Conservation (phyloP, 805 yeast species). For the Candida methanosorbosa region DNA sequence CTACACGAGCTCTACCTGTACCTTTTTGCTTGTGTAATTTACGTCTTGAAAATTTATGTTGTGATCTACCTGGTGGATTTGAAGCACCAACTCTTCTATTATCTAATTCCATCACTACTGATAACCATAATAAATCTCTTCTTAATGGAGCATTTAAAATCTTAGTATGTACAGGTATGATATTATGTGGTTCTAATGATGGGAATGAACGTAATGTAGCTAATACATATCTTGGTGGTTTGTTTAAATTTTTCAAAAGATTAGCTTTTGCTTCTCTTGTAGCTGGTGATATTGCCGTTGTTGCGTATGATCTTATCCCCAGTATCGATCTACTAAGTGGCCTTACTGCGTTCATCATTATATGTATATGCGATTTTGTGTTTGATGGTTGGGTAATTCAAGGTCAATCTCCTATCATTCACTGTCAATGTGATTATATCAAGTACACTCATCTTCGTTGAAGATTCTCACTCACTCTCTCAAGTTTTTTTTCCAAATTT, state of each 20-base stretch:
- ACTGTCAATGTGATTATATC: too few relatives aligned
- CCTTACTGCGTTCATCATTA: too few relatives aligned
- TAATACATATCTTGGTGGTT: conserved; percentile 65
- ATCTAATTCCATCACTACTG: conserved; percentile 89
- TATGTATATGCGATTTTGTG: too few relatives aligned
- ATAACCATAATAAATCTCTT: conserved; percentile 89
- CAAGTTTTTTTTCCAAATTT: too few relatives aligned
- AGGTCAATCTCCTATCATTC: too few relatives aligned
- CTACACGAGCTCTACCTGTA: conserved; percentile 89
- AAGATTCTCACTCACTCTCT: too few relatives aligned
- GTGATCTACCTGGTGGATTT: conserved; percentile 79
- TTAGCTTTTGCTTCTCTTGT: background rate
- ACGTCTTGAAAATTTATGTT: conserved; percentile 74
- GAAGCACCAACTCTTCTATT: conserved; percentile 82
- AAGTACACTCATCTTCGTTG: too few relatives aligned
- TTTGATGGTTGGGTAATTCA: too few relatives aligned
- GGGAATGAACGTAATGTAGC: conserved; percentile 82
- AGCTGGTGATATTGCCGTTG: background rate
- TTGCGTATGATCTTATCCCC: background rate
- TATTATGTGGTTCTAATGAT: conserved; percentile 73
- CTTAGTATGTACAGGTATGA: conserved; percentile 68
- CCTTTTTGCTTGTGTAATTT: conserved; percentile 90
- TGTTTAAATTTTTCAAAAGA: conserved; percentile 19
- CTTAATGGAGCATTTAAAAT: conserved; percentile 70
- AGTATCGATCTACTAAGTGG: background rate